Conservation (phyloP, 306 rosid genomes). For the Begonia masoniana region DNA sequence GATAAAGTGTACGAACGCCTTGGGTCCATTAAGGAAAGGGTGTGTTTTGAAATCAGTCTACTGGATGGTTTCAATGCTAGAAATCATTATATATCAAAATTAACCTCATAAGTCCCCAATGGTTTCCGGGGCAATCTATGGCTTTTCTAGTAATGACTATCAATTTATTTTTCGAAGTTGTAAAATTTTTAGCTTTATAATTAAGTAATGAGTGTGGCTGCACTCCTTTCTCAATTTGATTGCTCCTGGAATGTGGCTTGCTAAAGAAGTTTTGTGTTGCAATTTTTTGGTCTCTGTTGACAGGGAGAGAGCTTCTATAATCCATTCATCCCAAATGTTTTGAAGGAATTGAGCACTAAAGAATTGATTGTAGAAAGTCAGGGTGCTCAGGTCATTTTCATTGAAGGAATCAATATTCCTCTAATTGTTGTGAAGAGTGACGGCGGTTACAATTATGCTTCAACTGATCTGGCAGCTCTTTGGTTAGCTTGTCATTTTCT, state of each 20-base stretch:
- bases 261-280: too few species aligned
- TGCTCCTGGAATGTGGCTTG: background rate
- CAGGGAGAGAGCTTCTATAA: conserved; percentile 98
- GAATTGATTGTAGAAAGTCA: conserved; percentile 66
- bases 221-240: background rate
- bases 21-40: conserved; percentile 84
- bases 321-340: conserved; percentile 65
- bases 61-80: background rate
- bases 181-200: too few species aligned
- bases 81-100: too few species aligned
- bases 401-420: conserved; percentile 68
- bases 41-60: conserved; percentile 11
- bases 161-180: too few species aligned
- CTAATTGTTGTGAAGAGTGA: conserved; percentile 93
- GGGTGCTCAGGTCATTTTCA: conserved; percentile 78
- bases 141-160: too few species aligned
- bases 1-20: conserved; percentile 76
- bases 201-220: too few species aligned
- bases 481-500: conserved; percentile 35
- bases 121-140: too few species aligned
- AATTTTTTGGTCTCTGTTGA: conserved; percentile 10
- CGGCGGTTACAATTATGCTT: conserved; percentile 89
- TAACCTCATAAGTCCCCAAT: too few species aligned
- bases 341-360: conserved; percentile 46
- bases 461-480: conserved; percentile 83